Conservation (phyloP, 2,329 filamentous ascomycete genomes). For the Dendrostoma leiphaemia region DNA sequence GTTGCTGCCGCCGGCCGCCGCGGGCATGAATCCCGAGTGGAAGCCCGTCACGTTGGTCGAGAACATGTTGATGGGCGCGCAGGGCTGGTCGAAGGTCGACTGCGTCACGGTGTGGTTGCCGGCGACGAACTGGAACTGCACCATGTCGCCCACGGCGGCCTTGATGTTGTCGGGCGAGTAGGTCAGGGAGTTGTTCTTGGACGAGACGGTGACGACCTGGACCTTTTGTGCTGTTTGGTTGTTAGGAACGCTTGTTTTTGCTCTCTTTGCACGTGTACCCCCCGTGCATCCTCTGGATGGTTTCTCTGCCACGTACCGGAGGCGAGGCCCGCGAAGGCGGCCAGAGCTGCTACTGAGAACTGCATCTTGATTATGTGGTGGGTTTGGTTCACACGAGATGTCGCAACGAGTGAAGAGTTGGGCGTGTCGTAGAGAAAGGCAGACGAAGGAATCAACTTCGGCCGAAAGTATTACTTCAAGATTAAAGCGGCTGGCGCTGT, state of each 20-base stretch:
- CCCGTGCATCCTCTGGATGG: too few relatives aligned
- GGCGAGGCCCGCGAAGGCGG: slow-evolving; percentile 46
- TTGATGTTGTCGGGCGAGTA: slow-evolving; percentile 67
- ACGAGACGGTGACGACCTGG: slow-evolving; percentile 54
- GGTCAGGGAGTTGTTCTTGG: slow-evolving; percentile 53
- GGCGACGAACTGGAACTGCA: slow-evolving; percentile 65
- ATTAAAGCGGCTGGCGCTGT: slow-evolving; percentile 45
- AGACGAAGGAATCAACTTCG: slow-evolving; percentile 17
- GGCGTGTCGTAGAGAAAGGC: slow-evolving; percentile 11
- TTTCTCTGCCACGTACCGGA: slow-evolving; percentile 35
- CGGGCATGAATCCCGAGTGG: slow-evolving; percentile 67
- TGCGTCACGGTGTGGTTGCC: slow-evolving; percentile 79
- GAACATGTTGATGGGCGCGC: slow-evolving; percentile 54
- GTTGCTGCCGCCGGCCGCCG: slow-evolving; percentile 48
- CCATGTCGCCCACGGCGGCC: slow-evolving; percentile 60
- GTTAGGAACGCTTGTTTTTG: neutral
- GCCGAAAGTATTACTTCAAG: slow-evolving; percentile 20
- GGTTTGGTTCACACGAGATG: too few relatives aligned
- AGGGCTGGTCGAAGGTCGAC: slow-evolving; percentile 71
- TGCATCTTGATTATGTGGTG: slow-evolving; percentile 46
- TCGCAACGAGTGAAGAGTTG: too few relatives aligned
- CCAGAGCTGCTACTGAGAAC: slow-evolving; percentile 44
- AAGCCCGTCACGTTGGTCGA: slow-evolving; percentile 56
- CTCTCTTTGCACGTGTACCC: neutral
- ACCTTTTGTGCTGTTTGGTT: slow-evolving; percentile 38